Conservation (phyloP, 805 yeast species). For the Debaryomyces prosopidis region DNA sequence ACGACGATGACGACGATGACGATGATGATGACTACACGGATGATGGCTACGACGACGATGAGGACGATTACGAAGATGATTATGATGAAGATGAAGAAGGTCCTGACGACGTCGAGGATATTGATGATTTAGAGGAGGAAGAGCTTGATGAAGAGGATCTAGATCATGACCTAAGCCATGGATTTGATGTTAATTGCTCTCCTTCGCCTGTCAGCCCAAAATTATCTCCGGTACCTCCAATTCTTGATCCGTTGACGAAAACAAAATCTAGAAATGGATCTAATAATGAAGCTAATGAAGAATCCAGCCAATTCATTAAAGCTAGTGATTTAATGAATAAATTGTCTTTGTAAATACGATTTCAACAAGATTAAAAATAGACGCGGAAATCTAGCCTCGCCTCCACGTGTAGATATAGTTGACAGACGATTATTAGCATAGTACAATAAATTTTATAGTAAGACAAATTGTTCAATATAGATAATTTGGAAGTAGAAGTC, state of each 20-base stretch:
- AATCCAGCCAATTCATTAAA: conserved; percentile 4
- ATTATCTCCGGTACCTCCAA: background rate
- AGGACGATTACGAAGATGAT: conserved; percentile 31
- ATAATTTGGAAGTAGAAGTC: too few relatives aligned
- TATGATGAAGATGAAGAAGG: conserved; percentile 27
- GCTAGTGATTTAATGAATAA: conserved; percentile 9
- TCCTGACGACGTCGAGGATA: conserved; percentile 18
- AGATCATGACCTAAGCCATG: conserved; percentile 10
- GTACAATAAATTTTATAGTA: too few relatives aligned
- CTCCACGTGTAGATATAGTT: too few relatives aligned
- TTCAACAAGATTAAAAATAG: too few relatives aligned
- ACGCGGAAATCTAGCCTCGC: too few relatives aligned
- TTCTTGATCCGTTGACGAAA: background rate
- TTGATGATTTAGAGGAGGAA: conserved; percentile 13
- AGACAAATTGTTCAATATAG: too few relatives aligned
- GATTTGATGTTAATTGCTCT: background rate
- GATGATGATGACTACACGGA: conserved; percentile 28
- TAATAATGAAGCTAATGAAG: too few relatives aligned
- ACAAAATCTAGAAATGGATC: background rate
- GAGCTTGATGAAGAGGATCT: conserved; percentile 15
- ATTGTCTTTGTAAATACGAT: background rate
- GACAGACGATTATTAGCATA: too few relatives aligned
- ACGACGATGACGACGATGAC: conserved; percentile 18
- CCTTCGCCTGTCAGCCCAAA: background rate
- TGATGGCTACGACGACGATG: conserved; percentile 21